Evolutionary conservation across 2,329 filamentous ascomycete species (phyloP), one percentile per base, ranked within the genome.

Genomic region (Calonectria honghensis): DNA sequence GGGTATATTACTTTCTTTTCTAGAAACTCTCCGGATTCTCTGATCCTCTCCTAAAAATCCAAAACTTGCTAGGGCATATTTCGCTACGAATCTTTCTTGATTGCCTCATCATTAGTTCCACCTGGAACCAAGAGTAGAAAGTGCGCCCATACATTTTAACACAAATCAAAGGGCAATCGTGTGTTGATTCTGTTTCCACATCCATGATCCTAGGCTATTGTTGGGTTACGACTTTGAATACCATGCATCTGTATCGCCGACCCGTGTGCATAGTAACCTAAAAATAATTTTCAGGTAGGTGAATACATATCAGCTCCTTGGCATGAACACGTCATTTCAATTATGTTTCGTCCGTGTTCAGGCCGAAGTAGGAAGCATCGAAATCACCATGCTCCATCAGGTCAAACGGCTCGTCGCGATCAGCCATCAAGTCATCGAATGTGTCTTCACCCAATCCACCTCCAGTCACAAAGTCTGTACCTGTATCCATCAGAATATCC

Each of bases 401-500:
- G 52, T 87, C 86, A 73, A 86, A 87, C 67, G 35, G 85, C 73
- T 84, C 84, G 67, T 84, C 83, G 27, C 87, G 88, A 75, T 82
- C 83, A 64, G 83, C 83, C 80, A 87, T 90, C 73, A 91, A 82
- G 73, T 90, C 87, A 73, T 91, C 87, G 75, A 91, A 91, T 35
- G 87, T 88, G 50, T 85, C 81, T 27, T 84, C 84, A 27, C 79
- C 80, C 65, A 82, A 76, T 41, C 82, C 83, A 35, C 76, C 79
- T 11, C 77, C 82, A 27, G 80, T 68, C 54, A 80, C 82, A 71
- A 85, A 84, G 70, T 83, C 82, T 70, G 78, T 85, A 7, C 82
- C 84, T 27, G 78, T 75, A 32, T 85, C 85, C n/a, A 89, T 83
- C 27, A 90, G 90, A 35, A 90, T 81, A 39, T 88, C 88, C 35